Conservation (phyloP, 805 yeast genomes). For the Suhomyces xylopsoci region DNA sequence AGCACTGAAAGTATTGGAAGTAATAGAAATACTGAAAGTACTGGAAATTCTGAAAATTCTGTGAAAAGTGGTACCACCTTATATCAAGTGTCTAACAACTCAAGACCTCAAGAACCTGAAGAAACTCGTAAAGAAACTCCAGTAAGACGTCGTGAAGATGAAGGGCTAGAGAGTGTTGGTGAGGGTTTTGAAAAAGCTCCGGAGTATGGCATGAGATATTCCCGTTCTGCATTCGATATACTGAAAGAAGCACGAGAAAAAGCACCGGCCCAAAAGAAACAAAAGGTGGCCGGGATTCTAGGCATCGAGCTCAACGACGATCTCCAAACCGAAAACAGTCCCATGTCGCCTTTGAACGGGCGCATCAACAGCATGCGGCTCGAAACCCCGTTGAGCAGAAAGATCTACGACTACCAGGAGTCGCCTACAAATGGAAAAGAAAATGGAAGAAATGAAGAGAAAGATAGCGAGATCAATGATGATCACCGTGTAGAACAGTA, state of each 20-base stretch:
- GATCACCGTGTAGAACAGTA: neutral
- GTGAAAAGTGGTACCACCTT: neutral
- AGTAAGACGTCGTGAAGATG: too few species aligned
- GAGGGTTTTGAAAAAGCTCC: neutral
- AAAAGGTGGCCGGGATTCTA: conserved; percentile 19
- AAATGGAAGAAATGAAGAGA: conserved; percentile 6
- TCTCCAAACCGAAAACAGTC: neutral
- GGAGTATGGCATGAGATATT: conserved; percentile 8
- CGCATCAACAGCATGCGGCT: conserved; percentile 17
- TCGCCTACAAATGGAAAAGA: conserved; percentile 6
- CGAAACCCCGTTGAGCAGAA: conserved; percentile 10
- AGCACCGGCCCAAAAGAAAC: conserved; percentile 10
- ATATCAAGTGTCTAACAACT: too few species aligned
- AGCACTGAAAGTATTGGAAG: neutral
- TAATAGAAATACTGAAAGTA: neutral
- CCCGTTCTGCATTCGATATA: conserved; percentile 19
- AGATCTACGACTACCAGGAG: neutral
- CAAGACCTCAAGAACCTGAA: too few species aligned
- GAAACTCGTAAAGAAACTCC: too few species aligned
- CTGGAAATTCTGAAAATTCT: neutral
- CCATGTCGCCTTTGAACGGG: conserved; percentile 20
- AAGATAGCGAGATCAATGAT: neutral
- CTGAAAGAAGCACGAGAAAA: conserved; percentile 1
- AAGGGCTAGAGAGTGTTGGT: neutral
- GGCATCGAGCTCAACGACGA: conserved; percentile 19